Evolutionary conservation across 2,329 filamentous ascomycete species (phyloP), one percentile per base, ranked within the genome.

Genomic region (Lasiodiplodia sp.): DNA sequence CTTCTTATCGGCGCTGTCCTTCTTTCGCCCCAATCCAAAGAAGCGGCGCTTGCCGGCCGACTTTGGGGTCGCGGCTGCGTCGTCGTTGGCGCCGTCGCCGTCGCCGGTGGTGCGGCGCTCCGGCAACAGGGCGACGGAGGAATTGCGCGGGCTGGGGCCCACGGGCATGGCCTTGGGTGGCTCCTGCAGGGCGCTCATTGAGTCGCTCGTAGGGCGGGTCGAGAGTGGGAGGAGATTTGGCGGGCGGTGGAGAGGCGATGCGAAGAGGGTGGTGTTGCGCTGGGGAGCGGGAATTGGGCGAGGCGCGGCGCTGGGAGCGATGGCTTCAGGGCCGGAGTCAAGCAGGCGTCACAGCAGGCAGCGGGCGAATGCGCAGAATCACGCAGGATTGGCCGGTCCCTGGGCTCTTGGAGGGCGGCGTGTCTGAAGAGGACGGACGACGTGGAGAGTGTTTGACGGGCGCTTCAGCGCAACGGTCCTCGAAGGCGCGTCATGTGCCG

Each of bases 11-110:
- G 72, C 71, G 14, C 67, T 71, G 44, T 77, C 76, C 70, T 78
- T 78, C 71, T 78, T 79, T 71, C 78, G 77, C 62, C 74, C 74
- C n/a, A 80, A 69, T 18, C 76, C 77, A 16, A 80, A 73, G 23
- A 81, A 70, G 72, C 78, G 78, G 69, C 74, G 75, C 73, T 79
- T 80, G 44, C 75, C 77, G 68, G 51, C 66, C n/a, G 56, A 52
- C 52, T 69, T 69, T 44, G 55, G 37, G 7, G 55, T 60, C 18
- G 44, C 18, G 34, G 28, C 25, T 31, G 40, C 7, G 37, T 66
- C 66, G 34, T 65, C 60, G 47, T 78, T 78, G 23, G 68, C 64
- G 31, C 71, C 71, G 60, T 64, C 60, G 51, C 55, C 67, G 62
- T 69, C 55, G 23, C 53, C 68, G 44, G 47, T 49, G 55, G 31